A percentile compares a stretch with the other conserved stretches of the same genome.
phyloP scores from a whole-genome alignment of 2,329 filamentous ascomycete species.

The Chaetomiaceae sp. region DNA sequence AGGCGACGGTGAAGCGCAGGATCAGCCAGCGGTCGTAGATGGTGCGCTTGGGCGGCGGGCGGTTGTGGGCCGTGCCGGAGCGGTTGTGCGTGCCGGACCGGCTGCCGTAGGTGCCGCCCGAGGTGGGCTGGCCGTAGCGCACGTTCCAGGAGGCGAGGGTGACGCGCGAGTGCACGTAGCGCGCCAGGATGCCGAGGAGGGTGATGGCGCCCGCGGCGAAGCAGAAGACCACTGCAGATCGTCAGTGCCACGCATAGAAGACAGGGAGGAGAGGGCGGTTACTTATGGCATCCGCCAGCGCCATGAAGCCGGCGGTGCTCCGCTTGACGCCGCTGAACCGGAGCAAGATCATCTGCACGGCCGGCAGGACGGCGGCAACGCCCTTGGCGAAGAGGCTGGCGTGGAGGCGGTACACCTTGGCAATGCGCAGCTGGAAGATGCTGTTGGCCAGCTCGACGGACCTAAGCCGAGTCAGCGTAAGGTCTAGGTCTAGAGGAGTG shows the following conservation, averaged over 20 bases:
- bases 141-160: conserved; percentile 31
- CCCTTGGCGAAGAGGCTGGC: conserved; percentile 20
- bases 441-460: conserved; percentile 24
- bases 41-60: conserved; percentile 21
- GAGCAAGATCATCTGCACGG: conserved; percentile 20
- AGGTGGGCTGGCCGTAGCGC: conserved; percentile 28
- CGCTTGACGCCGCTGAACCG: conserved; percentile 13
- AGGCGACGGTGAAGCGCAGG: conserved; percentile 41
- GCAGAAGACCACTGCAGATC: conserved; percentile 35
- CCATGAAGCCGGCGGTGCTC: conserved; percentile 20
- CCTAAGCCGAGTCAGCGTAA: conserved; percentile 14
- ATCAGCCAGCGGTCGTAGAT: conserved; percentile 45
- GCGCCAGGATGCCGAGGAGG: conserved; percentile 36
- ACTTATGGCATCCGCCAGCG: conserved; percentile 24
- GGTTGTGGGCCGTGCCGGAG: neutral
- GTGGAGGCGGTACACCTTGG: conserved; percentile 14
- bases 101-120: too few species aligned
- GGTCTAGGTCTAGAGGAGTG: neutral
- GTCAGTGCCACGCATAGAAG: neutral
- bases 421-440: conserved; percentile 21
- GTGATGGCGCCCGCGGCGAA: conserved; percentile 34
- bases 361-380: conserved; percentile 17
- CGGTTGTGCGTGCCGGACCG: conserved; percentile 1
- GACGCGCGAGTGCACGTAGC: conserved; percentile 37
- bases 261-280: neutral